Evolutionary conservation across 2,329 filamentous ascomycete genomes (phyloP).

Genomic region (Xylariaceae sp.): DNA sequence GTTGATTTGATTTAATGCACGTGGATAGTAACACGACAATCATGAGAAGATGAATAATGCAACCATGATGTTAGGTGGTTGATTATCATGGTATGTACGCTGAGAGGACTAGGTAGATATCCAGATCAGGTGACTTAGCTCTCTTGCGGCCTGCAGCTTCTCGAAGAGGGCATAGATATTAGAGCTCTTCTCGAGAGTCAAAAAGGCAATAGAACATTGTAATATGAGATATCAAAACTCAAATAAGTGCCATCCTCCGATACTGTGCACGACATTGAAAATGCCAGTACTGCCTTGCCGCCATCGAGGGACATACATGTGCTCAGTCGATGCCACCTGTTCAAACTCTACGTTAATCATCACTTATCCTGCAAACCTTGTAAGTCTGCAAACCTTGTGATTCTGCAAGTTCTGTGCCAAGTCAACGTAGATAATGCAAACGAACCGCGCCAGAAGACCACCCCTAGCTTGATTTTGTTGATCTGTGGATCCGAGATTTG

Average conservation of each 20-base stretch:
- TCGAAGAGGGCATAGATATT: slow-evolving; percentile 19
- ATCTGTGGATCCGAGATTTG: too few relatives aligned
- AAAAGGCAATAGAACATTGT: slow-evolving; percentile 25
- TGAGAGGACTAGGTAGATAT: slow-evolving; percentile 19
- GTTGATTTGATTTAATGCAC: slow-evolving; percentile 13
- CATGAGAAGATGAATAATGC: slow-evolving; percentile 16
- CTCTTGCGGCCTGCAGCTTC: slow-evolving; percentile 12
- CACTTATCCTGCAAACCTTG: too few relatives aligned
- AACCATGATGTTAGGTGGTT: slow-evolving; percentile 13
- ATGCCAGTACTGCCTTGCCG: too few relatives aligned
- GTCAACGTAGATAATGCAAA: too few relatives aligned
- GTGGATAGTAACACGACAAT: slow-evolving; percentile 6
- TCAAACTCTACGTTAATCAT: too few relatives aligned
- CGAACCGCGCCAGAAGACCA: too few relatives aligned
- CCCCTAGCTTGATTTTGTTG: too few relatives aligned
- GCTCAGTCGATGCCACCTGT: too few relatives aligned
- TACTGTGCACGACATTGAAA: too few relatives aligned
- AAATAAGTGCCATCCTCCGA: background rate
- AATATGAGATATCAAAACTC: slow-evolving; percentile 5
- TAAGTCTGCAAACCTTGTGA: too few relatives aligned
- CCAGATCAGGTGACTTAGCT: slow-evolving; percentile 20
- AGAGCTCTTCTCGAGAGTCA: slow-evolving; percentile 18
- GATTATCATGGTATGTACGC: slow-evolving; percentile 22
- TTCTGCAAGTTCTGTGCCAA: too few relatives aligned
- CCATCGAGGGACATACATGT: too few relatives aligned